Evolutionary conservation across 2,329 filamentous ascomycete species (phyloP).

Genomic region (Fusarium penzigii): DNA sequence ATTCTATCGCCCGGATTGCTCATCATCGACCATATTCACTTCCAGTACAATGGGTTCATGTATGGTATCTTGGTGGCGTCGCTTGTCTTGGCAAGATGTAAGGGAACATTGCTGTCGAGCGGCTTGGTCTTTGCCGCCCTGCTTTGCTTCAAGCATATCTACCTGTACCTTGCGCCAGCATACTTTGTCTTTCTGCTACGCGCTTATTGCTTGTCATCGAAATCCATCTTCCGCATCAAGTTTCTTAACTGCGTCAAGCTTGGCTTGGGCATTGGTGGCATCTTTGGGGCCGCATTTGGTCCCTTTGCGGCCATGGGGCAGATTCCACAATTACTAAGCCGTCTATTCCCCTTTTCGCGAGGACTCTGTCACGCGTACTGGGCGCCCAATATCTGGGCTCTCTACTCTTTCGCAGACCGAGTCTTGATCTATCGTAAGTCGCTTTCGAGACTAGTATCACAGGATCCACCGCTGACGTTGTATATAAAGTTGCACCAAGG

Average conservation of each 20-base stretch:
- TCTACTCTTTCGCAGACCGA: constrained; percentile 91
- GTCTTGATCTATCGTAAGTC: constrained; percentile 74
- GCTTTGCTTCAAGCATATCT: constrained; percentile 96
- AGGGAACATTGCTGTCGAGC: constrained; percentile 73
- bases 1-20: constrained; percentile 88
- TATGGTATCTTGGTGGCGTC: constrained; percentile 90
- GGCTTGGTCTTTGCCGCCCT: constrained; percentile 82
- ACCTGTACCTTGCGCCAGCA: constrained; percentile 91
- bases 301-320: constrained; percentile 84
- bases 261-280: constrained; percentile 66
- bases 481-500: constrained; percentile 70
- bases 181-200: constrained; percentile 95
- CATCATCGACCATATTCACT: constrained; percentile 98
- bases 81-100: constrained; percentile 76
- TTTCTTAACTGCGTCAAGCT: constrained; percentile 83
- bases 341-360: constrained; percentile 90
- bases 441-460: no score
- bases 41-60: constrained; percentile 98
- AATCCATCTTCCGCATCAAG: constrained; percentile 73
- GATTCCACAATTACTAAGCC: constrained; percentile 77
- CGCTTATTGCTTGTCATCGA: constrained; percentile 79
- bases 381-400: constrained; percentile 95
- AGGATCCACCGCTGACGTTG: constrained; percentile 9
- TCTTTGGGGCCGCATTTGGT: constrained; percentile 83
- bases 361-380: constrained; percentile 97